Evolutionary conservation across 2,329 filamentous ascomycete genomes (phyloP).

Genomic region (Neonectria punicea): DNA sequence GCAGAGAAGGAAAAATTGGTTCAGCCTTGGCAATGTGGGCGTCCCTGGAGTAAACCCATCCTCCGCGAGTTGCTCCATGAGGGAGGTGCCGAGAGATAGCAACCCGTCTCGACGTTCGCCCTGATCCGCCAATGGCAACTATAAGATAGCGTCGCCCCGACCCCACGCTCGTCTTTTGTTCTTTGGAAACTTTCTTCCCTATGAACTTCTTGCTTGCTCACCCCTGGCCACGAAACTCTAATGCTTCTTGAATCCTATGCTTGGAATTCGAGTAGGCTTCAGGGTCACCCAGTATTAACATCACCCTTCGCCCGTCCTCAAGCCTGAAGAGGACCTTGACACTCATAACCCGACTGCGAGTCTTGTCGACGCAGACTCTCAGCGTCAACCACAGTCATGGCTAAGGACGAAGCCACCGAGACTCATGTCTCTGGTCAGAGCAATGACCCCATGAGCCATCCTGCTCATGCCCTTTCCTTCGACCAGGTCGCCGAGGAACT

Average conservation of each 20-base stretch:
- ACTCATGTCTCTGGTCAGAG: conserved; percentile 48
- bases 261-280: conserved; percentile 35
- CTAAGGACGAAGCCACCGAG: conserved; percentile 33
- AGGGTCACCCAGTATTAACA: conserved; percentile 16
- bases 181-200: conserved; percentile 16
- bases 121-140: conserved; percentile 25
- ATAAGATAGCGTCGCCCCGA: conserved; percentile 39
- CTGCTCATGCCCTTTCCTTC: conserved; percentile 66
- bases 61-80: conserved; percentile 16
- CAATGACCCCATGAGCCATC: conserved; percentile 57
- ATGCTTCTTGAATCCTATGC: conserved; percentile 35
- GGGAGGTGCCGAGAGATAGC: conserved; percentile 13
- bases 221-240: conserved; percentile 34
- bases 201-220: conserved; percentile 33
- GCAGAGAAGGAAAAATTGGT: conserved; percentile 42
- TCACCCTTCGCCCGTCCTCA: conserved; percentile 14
- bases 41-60: conserved; percentile 23
- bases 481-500: conserved; percentile 63
- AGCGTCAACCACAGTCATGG: conserved; percentile 32
- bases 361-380: conserved; percentile 28
- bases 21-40: conserved; percentile 39
- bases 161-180: conserved; percentile 23
- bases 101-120: conserved; percentile 21
- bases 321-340: background rate
- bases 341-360: background rate